phyloP scores from a whole-genome alignment of 2,329 filamentous ascomycete species.

The Fusarium palustre region DNA sequence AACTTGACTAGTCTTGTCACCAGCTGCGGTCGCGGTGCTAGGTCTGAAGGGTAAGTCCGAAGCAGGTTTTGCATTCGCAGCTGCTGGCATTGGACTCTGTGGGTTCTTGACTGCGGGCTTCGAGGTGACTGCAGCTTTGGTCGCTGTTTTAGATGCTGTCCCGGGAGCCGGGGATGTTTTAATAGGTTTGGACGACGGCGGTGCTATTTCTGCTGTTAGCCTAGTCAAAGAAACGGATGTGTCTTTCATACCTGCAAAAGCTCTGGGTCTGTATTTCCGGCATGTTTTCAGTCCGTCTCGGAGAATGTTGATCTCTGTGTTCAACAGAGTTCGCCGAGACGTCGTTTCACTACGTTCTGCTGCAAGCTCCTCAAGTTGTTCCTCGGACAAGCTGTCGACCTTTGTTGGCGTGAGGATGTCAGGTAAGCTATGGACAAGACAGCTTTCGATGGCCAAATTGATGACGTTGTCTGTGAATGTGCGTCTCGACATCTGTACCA shows the following conservation, averaged over 20 bases:
- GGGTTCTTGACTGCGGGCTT: neutral
- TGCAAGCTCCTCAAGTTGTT: neutral
- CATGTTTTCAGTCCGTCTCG: neutral
- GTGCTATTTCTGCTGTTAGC: neutral
- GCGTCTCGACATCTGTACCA: slow-evolving; percentile 54
- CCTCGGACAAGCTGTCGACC: slow-evolving; percentile 39
- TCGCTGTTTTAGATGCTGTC: neutral
- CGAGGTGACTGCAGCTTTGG: neutral
- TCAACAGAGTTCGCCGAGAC: neutral
- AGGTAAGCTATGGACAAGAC: slow-evolving; percentile 57
- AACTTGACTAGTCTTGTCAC: neutral
- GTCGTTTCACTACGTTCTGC: neutral
- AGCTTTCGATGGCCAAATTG: slow-evolving; percentile 62
- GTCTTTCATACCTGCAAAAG: neutral
- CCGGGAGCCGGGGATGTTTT: fast-evolving
- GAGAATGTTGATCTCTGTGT: neutral
- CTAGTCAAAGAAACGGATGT: no score
- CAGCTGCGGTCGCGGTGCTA: neutral
- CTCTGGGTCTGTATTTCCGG: neutral
- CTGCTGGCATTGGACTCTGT: neutral
- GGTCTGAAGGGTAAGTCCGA: no score
- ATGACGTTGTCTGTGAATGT: slow-evolving; percentile 62
- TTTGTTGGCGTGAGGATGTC: slow-evolving; percentile 55
- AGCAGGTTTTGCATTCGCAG: fast-evolving
- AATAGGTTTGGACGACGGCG: neutral